phyloP scores from a whole-genome alignment of 495 filamentous ascomycete species.

The Neurospora tetraspora region DNA sequence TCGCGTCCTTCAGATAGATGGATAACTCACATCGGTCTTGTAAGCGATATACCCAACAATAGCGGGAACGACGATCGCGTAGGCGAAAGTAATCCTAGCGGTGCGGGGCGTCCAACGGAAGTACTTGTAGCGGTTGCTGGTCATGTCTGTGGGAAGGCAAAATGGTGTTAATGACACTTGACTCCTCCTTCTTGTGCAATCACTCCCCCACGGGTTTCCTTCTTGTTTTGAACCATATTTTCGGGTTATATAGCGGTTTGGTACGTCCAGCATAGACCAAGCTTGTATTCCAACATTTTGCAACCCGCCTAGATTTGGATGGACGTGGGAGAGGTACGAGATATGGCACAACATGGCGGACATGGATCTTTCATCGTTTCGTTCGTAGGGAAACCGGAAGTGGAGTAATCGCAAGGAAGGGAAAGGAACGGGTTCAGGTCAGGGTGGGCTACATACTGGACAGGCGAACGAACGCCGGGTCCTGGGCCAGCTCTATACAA shows the following conservation, averaged over 20 bases:
- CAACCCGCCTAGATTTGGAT: not conserved
- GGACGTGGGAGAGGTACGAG: not conserved
- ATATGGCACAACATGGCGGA: not conserved
- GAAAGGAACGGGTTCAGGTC: not conserved
- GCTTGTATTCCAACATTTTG: not conserved
- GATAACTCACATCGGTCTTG: slow-evolving; percentile 65
- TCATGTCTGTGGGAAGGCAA: slow-evolving; percentile 55
- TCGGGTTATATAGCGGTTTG: not conserved
- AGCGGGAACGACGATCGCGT: slow-evolving; percentile 58
- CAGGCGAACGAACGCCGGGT: slow-evolving; percentile 71
- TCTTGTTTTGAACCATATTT: not conserved
- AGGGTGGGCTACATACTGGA: slow-evolving; percentile 45
- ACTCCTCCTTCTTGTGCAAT: not conserved
- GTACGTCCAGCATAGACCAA: not conserved
- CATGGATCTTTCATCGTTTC: not conserved
- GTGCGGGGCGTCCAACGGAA: slow-evolving; percentile 87
- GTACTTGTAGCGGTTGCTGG: slow-evolving; percentile 79
- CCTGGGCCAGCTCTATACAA: slow-evolving; percentile 47
- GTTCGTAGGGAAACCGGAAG: not conserved
- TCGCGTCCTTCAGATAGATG: not conserved
- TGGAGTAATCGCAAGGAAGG: slow-evolving; percentile 6
- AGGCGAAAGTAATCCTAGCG: slow-evolving; percentile 65
- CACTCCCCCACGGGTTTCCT: not conserved
- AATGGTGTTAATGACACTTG: not conserved
- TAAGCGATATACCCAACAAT: slow-evolving; percentile 61